phyloP scores from a whole-genome alignment of 192 early-diverging fungal genomes.

The Coemansia asiatica region DNA sequence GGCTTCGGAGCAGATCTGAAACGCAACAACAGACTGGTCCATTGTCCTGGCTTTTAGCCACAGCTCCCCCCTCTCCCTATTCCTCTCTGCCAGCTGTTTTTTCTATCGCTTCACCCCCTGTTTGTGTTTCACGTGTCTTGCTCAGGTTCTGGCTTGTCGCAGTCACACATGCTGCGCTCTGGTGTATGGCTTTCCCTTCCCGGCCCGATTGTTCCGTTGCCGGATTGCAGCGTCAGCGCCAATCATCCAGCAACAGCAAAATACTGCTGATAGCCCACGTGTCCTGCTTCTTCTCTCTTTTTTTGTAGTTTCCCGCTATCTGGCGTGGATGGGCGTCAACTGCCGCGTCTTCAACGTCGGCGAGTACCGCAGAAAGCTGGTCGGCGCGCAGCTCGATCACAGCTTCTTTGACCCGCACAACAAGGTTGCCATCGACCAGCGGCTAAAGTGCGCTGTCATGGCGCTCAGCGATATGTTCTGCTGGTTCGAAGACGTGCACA shows the following conservation, averaged over 20 bases:
- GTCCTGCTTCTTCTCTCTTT: neutral
- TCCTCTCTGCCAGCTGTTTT: neutral
- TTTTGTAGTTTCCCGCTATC: constrained; percentile 79
- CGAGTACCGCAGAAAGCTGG: constrained; percentile 90
- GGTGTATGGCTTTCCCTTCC: neutral
- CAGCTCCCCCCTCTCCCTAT: neutral
- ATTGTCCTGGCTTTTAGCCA: constrained; percentile 2
- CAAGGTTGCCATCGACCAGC: constrained; percentile 64
- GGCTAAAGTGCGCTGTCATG: constrained; percentile 75
- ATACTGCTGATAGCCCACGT: too few species aligned
- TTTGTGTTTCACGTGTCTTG: neutral
- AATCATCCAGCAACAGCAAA: too few species aligned
- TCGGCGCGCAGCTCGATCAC: constrained; percentile 78
- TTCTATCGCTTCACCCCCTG: too few species aligned
- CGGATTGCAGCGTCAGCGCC: neutral
- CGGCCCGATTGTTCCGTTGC: constrained; percentile 8
- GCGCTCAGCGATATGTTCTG: constrained; percentile 90
- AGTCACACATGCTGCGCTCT: neutral
- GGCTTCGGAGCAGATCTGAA: constrained; percentile 5
- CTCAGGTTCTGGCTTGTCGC: neutral
- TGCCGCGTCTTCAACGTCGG: constrained; percentile 97
- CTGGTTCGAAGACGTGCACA: constrained; percentile 84
- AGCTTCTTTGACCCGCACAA: constrained; percentile 92
- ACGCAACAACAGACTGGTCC: constrained; percentile 1
- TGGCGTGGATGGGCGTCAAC: constrained; percentile 92